Conservation (phyloP, 2,329 filamentous ascomycete genomes). For the Talaromyces albobiverticillius region DNA sequence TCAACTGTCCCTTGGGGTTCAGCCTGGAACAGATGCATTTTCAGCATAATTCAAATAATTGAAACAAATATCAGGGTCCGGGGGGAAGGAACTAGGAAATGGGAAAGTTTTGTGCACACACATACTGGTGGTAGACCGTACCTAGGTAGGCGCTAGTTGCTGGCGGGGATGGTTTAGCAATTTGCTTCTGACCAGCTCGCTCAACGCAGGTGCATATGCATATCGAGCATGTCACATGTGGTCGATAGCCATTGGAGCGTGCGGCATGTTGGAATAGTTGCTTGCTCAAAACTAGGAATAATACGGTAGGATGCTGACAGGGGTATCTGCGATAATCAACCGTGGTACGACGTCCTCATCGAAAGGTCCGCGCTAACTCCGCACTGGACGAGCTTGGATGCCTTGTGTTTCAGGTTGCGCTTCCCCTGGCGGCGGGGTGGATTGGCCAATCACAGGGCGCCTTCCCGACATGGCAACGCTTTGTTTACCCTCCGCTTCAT, state of each 20-base stretch:
- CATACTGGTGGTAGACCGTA: constrained; percentile 2
- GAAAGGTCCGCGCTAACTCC: background rate
- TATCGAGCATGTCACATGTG: constrained; percentile 6
- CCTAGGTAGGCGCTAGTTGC: background rate
- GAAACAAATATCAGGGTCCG: background rate
- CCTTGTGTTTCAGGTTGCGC: background rate
- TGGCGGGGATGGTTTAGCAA: constrained; percentile 1
- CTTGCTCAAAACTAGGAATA: background rate
- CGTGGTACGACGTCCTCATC: background rate
- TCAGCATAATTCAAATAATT: background rate
- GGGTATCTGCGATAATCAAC: background rate
- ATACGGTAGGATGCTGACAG: background rate
- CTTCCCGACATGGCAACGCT: constrained; percentile 6
- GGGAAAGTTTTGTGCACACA: background rate
- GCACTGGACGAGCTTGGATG: background rate
- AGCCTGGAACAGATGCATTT: background rate
- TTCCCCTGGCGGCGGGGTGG: background rate
- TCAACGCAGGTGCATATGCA: constrained; percentile 2
- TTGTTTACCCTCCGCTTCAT: constrained; percentile 8
- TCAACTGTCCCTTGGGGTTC: background rate
- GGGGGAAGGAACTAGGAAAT: too few relatives aligned
- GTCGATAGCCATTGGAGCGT: constrained; percentile 1
- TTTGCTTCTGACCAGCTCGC: background rate
- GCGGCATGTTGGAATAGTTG: background rate
- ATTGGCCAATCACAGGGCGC: constrained; percentile 4